Conservation (phyloP, 768 basidiomycete genomes). For the Pholiota molesta region DNA sequence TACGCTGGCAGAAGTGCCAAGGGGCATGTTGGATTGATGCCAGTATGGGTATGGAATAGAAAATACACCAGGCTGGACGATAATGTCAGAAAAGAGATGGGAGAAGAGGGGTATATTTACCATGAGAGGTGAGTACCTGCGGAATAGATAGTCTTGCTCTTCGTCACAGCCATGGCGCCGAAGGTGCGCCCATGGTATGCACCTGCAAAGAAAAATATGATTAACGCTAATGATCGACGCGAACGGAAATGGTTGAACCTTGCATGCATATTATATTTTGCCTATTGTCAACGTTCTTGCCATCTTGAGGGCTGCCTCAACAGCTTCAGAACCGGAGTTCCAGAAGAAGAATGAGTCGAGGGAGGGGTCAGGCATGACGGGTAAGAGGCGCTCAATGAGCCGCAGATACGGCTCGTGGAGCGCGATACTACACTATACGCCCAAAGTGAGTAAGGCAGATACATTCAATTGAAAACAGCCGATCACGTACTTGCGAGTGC, state of each 20-base stretch:
- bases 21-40: slow-evolving; percentile 75
- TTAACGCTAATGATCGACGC: not conserved
- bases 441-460: not conserved
- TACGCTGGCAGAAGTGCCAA: slow-evolving; percentile 54
- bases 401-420: slow-evolving; percentile 86
- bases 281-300: slow-evolving; percentile 75
- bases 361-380: slow-evolving; percentile 88
- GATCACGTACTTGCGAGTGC: slow-evolving; percentile 67
- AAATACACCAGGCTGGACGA: slow-evolving; percentile 76
- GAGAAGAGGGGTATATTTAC: slow-evolving; percentile 39
- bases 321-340: slow-evolving; percentile 95
- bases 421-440: slow-evolving; percentile 78
- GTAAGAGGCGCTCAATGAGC: slow-evolving; percentile 83
- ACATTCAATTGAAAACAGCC: not conserved
- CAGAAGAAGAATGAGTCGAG: slow-evolving; percentile 97
- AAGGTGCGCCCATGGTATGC: slow-evolving; percentile 93
- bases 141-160: slow-evolving; percentile 90
- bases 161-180: slow-evolving; percentile 93
- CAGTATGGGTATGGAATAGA: slow-evolving; percentile 88
- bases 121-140: slow-evolving; percentile 80
- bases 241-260: slow-evolving; percentile 41
- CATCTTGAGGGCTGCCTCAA: slow-evolving; percentile 90
- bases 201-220: slow-evolving; percentile 37
- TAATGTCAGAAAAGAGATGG: not conserved
- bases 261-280: slow-evolving; percentile 94